Conservation (phyloP, 768 basidiomycete species). For the Glaciozyma antarctica region DNA sequence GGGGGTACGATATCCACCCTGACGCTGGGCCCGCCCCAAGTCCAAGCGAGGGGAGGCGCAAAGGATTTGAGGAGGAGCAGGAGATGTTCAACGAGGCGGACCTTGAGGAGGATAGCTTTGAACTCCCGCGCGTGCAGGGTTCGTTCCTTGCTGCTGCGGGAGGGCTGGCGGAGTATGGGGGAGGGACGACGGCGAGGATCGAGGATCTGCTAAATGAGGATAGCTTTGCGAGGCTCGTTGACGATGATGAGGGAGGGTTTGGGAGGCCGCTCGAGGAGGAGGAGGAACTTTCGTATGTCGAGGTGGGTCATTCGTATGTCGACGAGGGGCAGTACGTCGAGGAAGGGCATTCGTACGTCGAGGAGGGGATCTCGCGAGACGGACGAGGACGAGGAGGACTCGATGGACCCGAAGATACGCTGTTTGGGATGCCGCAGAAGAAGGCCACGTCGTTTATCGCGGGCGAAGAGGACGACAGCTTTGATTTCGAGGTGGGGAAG, state of each 20-base stretch:
- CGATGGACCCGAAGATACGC: slow-evolving; percentile 33
- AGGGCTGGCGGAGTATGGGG: slow-evolving; percentile 20
- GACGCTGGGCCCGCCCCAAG: slow-evolving; percentile 32
- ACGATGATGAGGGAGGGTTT: not conserved
- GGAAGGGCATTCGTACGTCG: slow-evolving; percentile 7
- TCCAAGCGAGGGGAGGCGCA: slow-evolving; percentile 5
- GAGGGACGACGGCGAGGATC: slow-evolving; percentile 19
- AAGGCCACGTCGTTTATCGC: not conserved
- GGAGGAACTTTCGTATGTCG: not conserved
- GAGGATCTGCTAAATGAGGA: slow-evolving; percentile 19
- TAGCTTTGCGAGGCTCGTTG: not conserved
- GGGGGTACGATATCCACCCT: slow-evolving; percentile 36
- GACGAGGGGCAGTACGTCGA: not conserved
- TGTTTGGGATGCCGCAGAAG: slow-evolving; percentile 29
- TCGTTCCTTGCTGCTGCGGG: not conserved
- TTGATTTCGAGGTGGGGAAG: slow-evolving; percentile 1
- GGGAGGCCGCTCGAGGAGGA: not conserved
- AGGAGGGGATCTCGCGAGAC: slow-evolving; percentile 1
- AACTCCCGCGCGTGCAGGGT: slow-evolving; percentile 43
- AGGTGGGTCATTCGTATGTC: slow-evolving; percentile 2
- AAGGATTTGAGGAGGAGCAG: not conserved
- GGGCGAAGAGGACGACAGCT: slow-evolving; percentile 11
- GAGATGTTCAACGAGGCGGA: slow-evolving; percentile 38
- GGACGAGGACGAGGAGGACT: slow-evolving; percentile 10
- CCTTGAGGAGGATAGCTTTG: slow-evolving; percentile 49